These are phyloP conservation scores for Penicillium nucicola DNA, from an alignment of 495 filamentous ascomycete species.

Conservation along the genomic window DNA sequence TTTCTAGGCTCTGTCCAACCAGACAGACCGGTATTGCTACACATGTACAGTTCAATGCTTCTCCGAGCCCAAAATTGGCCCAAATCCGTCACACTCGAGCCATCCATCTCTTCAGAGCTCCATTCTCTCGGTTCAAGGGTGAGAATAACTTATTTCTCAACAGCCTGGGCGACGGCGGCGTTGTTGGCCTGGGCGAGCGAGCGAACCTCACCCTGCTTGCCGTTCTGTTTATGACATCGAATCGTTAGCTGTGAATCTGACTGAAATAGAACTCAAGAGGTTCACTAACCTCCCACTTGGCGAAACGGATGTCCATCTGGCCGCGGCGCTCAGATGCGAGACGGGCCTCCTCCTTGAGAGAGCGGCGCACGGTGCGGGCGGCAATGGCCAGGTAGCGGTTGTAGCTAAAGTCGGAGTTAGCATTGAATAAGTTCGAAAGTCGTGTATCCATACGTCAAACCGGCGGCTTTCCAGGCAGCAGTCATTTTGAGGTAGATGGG, in stretches of 20 bases:
- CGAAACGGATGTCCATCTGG: conserved; percentile 84
- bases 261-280: background rate
- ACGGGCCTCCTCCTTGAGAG: conserved; percentile 90
- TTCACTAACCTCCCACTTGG: conserved; percentile 84
- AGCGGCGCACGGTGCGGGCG: conserved; percentile 65
- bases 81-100: conserved; percentile 14
- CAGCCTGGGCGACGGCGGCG: conserved; percentile 47
- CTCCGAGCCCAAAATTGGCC: conserved; percentile 17
- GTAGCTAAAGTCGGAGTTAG: conserved; percentile 41
- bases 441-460: conserved; percentile 72
- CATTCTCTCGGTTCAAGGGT: conserved; percentile 6
- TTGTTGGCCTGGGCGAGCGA: conserved; percentile 71
- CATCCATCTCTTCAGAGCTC: conserved; percentile 19
- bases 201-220: conserved; percentile 90
- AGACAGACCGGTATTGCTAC: conserved; percentile 40
- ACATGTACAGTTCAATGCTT: conserved; percentile 38
- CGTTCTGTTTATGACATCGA: conserved; percentile 59
- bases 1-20: conserved; percentile 28
- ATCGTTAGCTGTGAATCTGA: conserved; percentile 17
- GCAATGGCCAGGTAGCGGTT: conserved; percentile 56
- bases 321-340: conserved; percentile 84
- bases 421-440: conserved; percentile 9
- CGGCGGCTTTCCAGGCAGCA: conserved; percentile 97
- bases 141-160: conserved; percentile 39
- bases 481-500: conserved; percentile 72